A percentile compares a stretch with the other conserved stretches of the same genome.
Conservation (phyloP, 1,284 basidiomycete genomes). For the Phylloboletellus chloephorus region DNA sequence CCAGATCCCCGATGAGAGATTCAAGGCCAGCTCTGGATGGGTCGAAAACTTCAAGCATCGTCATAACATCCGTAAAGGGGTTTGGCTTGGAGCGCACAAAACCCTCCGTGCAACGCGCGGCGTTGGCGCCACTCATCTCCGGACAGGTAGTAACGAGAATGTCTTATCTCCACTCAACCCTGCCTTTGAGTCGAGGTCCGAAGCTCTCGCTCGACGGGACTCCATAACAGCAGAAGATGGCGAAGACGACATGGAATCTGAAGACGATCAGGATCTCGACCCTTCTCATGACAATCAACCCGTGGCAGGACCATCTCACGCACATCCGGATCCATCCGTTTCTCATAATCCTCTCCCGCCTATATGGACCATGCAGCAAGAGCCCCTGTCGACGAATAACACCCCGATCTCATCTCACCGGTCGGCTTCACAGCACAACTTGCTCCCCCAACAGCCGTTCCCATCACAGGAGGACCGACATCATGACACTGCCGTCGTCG, state of each 20-base stretch:
- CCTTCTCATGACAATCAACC: constrained; percentile 22
- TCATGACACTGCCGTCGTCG: constrained; percentile 22
- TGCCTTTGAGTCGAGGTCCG: constrained; percentile 32
- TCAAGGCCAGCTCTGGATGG: constrained; percentile 90
- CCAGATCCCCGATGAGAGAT: constrained; percentile 61
- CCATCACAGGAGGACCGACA: constrained; percentile 23
- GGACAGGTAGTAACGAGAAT: constrained; percentile 31
- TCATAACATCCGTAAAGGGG: constrained; percentile 63
- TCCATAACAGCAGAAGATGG: constrained; percentile 29
- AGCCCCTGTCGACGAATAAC: constrained; percentile 22
- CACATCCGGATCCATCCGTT: constrained; percentile 21
- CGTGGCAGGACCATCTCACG: constrained; percentile 29
- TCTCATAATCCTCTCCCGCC: constrained; percentile 32
- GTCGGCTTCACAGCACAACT: constrained; percentile 25
- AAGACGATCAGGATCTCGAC: constrained; percentile 33
- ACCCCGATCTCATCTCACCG: constrained; percentile 33
- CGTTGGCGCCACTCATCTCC: constrained; percentile 32
- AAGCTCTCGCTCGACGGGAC: constrained; percentile 24
- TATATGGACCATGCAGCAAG: constrained; percentile 34
- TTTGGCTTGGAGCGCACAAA: constrained; percentile 45
- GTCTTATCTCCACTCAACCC: constrained; percentile 36
- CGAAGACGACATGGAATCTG: constrained; percentile 35
- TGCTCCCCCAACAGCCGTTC: constrained; percentile 29
- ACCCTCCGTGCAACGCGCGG: constrained; percentile 29
- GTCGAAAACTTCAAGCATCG: constrained; percentile 88